phyloP scores from a whole-genome alignment of 2,329 filamentous ascomycete species.

The Domatiomyces catenatus region DNA sequence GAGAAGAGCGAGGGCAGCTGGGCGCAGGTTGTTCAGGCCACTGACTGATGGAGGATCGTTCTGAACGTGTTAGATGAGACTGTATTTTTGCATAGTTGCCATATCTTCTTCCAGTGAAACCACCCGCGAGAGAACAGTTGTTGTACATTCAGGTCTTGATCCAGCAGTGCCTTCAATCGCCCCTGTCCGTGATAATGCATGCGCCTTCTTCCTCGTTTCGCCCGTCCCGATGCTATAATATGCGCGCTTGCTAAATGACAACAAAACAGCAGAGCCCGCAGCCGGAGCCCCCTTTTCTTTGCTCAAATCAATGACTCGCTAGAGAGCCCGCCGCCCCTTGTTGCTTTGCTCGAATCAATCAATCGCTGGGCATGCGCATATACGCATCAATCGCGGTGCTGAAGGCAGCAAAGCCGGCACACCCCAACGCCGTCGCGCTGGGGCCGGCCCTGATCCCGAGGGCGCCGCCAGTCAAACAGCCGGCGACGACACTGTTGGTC shows the following conservation, averaged over 20 bases:
- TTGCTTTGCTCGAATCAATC: no score
- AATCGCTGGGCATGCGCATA: constrained; percentile 52
- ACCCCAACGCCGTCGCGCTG: constrained; percentile 73
- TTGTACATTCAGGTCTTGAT: background rate
- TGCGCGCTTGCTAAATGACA: no score
- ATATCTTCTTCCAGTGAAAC: no score
- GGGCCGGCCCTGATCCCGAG: constrained; percentile 77
- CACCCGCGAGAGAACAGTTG: background rate
- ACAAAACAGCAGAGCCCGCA: no score
- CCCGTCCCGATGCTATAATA: no score
- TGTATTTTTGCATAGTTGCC: no score
- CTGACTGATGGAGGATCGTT: constrained; percentile 17
- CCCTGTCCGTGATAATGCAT: no score
- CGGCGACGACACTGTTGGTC: constrained; percentile 70
- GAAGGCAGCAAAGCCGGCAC: constrained; percentile 86
- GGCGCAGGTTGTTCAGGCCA: constrained; percentile 33
- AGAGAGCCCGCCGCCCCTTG: no score
- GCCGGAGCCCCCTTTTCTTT: no score
- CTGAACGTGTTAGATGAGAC: background rate
- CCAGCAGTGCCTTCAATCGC: background rate
- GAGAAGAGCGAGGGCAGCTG: constrained; percentile 24
- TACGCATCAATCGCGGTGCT: constrained; percentile 82
- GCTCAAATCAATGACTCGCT: no score
- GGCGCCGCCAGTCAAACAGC: constrained; percentile 81
- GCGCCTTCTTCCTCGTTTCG: no score